Conservation (phyloP, 2,329 filamentous ascomycete species). For the Aphanocladium album region DNA sequence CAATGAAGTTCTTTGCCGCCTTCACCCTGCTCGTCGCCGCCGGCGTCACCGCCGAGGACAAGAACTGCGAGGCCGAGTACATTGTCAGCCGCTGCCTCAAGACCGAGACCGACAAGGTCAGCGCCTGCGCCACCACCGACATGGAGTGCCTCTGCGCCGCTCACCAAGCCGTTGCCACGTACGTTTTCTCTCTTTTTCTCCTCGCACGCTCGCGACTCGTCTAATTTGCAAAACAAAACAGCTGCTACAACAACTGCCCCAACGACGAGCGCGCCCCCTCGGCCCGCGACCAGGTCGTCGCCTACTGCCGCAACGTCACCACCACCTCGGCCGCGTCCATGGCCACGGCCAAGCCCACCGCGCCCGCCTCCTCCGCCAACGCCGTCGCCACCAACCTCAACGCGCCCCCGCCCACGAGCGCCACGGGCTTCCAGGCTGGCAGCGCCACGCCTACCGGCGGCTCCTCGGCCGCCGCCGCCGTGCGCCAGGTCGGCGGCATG, state of each 20-base stretch:
- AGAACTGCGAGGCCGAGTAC: conserved; percentile 39
- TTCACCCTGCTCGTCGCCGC: conserved; percentile 35
- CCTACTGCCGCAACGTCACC: conserved; percentile 42
- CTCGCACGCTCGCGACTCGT: not conserved
- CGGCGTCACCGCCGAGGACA: conserved; percentile 27
- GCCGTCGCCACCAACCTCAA: conserved; percentile 18
- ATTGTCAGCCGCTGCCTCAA: conserved; percentile 42
- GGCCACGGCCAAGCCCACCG: conserved; percentile 19
- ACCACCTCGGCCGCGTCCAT: conserved; percentile 25
- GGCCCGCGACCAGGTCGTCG: conserved; percentile 36
- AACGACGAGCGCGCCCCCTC: conserved; percentile 35
- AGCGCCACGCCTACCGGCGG: conserved; percentile 14
- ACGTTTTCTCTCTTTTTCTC: conserved; percentile 19
- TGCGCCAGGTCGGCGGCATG: conserved; percentile 27
- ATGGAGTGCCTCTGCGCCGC: conserved; percentile 44
- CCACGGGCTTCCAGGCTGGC: conserved; percentile 15
- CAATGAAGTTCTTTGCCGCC: conserved; percentile 42
- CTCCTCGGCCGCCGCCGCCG: conserved; percentile 24
- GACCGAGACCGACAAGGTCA: conserved; percentile 34
- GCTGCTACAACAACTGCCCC: conserved; percentile 55
- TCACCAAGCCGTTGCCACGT: conserved; percentile 43
- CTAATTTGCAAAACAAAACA: conserved; percentile 17
- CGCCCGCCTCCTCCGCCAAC: conserved; percentile 19
- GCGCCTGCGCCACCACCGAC: conserved; percentile 35
- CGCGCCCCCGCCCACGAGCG: conserved; percentile 20